Evolutionary conservation across 495 filamentous ascomycete species (phyloP).

Genomic region (Hyaloscypha hepaticicola): DNA sequence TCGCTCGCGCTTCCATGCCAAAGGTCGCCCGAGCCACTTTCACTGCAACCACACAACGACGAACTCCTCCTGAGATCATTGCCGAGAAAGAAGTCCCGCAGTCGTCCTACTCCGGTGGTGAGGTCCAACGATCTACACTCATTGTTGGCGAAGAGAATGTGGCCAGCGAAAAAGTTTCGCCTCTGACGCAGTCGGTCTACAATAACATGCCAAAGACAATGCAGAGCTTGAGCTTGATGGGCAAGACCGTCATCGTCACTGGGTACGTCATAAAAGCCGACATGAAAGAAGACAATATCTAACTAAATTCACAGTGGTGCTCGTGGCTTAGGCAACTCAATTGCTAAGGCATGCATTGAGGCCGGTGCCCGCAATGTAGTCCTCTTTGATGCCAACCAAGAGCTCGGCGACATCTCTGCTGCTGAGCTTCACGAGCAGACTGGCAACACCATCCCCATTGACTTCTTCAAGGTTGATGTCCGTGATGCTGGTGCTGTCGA

Average conservation of each 20-base stretch:
- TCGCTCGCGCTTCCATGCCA: conserved; percentile 7
- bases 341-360: conserved; percentile 73
- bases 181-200: conserved; percentile 45
- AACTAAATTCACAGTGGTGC: conserved; percentile 54
- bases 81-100: conserved; percentile 25
- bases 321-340: conserved; percentile 72
- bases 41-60: conserved; percentile 2
- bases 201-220: conserved; percentile 55
- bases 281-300: neutral
- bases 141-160: conserved; percentile 17
- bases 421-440: conserved; percentile 64
- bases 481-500: conserved; percentile 63
- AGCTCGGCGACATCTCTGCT: conserved; percentile 66
- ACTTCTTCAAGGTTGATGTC: conserved; percentile 77
- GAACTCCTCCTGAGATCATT: conserved; percentile 22
- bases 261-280: conserved; percentile 50
- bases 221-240: conserved; percentile 62
- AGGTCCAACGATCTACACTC: conserved; percentile 21
- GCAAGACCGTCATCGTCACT: conserved; percentile 69
- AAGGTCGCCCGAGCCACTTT: conserved; percentile 23
- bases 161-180: conserved; percentile 31
- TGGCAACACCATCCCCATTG: conserved; percentile 57
- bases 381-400: conserved; percentile 72
- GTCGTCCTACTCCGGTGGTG: conserved; percentile 22
- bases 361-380: conserved; percentile 69